A percentile compares a stretch with the other conserved stretches of the same genome.
Evolutionary conservation across 176 grass and related monocot genomes (phyloP).

Genomic region (Poa pratensis): DNA sequence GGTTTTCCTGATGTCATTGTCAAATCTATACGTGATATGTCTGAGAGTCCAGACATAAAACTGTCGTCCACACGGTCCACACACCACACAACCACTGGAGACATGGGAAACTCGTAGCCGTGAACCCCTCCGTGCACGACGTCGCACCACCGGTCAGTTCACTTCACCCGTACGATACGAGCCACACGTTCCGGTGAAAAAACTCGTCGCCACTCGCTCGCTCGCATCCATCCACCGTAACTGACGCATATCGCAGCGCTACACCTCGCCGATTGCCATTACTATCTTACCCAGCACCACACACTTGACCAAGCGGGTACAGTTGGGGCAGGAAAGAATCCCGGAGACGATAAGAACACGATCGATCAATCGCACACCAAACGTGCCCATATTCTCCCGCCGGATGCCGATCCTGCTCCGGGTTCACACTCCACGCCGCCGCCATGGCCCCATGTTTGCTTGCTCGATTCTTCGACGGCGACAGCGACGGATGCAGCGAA

Average conservation of each 20-base stretch:
- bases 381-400: constrained; percentile 23
- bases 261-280: not conserved
- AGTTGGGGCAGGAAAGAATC: not conserved
- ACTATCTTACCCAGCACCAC: constrained; percentile 13
- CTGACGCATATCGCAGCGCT: not conserved
- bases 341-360: constrained; percentile 20
- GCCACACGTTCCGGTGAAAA: constrained; percentile 17
- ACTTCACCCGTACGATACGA: too few species aligned
- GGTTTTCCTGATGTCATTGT: not conserved
- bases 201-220: not conserved
- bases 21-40: not conserved
- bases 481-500: constrained; percentile 37
- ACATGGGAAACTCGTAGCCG: not conserved
- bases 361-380: constrained; percentile 4
- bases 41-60: not conserved
- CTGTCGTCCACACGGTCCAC: constrained; percentile 5
- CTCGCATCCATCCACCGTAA: constrained; percentile 2
- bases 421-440: constrained; percentile 45
- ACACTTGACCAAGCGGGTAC: not conserved
- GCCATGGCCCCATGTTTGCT: constrained; percentile 5
- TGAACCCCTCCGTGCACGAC: not conserved
- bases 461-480: not conserved
- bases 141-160: not conserved
- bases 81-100: not conserved
- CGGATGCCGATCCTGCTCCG: constrained; percentile 36